Conservation (phyloP, 2,329 filamentous ascomycete genomes). For the Monosporascus sp. region DNA sequence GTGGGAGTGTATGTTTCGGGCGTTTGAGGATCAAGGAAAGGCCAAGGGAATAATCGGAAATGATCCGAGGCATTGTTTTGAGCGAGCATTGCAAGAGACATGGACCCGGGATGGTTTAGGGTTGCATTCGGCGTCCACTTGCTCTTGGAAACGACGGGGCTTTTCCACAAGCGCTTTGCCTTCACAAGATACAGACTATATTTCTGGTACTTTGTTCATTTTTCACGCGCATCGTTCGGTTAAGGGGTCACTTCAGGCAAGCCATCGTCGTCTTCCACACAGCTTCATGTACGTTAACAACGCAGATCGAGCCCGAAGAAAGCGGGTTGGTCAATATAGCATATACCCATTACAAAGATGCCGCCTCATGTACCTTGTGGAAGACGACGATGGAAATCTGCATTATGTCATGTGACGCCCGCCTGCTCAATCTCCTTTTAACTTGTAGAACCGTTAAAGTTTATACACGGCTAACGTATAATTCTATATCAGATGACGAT, state of each 20-base stretch:
- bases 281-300: conserved; percentile 63
- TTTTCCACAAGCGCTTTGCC: conserved; percentile 24
- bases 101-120: conserved; percentile 26
- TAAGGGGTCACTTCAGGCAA: conserved; percentile 52
- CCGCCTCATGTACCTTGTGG: conserved; percentile 38
- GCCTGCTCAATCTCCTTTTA: conserved; percentile 25
- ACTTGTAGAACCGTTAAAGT: conserved; percentile 20
- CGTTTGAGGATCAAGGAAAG: conserved; percentile 23
- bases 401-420: conserved; percentile 42
- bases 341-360: conserved; percentile 37
- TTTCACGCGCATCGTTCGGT: conserved; percentile 27
- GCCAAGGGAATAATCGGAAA: conserved; percentile 22
- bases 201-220: conserved; percentile 18
- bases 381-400: conserved; percentile 59
- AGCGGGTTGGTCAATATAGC: conserved; percentile 45
- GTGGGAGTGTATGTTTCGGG: conserved; percentile 13
- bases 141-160: conserved; percentile 30
- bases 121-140: conserved; percentile 32
- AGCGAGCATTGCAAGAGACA: conserved; percentile 42
- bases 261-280: conserved; percentile 67
- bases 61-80: conserved; percentile 35
- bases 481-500: conserved; percentile 53
- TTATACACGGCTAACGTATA: conserved; percentile 36
- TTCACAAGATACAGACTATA: conserved; percentile 25
- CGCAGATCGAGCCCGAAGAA: conserved; percentile 34